Percentiles rank a stretch among this genome's conserved stretches.
phyloP scores from a whole-genome alignment of 2,329 filamentous ascomycete genomes.

The Acrodontium crateriforme region DNA sequence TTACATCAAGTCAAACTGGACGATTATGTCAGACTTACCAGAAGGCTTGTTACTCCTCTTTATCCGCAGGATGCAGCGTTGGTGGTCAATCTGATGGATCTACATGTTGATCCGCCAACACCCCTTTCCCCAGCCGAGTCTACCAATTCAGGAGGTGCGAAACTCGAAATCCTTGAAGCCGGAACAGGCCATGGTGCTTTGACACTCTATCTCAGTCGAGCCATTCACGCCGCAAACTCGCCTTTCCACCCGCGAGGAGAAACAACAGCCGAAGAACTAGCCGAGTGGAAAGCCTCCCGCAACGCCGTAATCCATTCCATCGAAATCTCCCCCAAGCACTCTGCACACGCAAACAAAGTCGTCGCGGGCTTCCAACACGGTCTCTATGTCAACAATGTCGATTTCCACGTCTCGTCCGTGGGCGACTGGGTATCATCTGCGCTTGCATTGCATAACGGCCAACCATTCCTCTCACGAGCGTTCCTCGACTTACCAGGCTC shows the following conservation, averaged over 20 bases:
- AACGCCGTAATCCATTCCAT: conserved; percentile 62
- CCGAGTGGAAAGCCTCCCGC: conserved; percentile 33
- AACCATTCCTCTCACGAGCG: conserved; percentile 56
- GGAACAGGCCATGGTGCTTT: conserved; percentile 75
- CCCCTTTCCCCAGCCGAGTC: conserved; percentile 1
- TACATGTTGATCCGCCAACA: conserved; percentile 42
- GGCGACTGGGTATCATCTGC: conserved; percentile 48
- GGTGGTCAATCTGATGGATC: conserved; percentile 63
- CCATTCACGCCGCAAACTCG: conserved; percentile 60
- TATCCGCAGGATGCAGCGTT: conserved; percentile 63
- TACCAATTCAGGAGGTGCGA: conserved; percentile 19
- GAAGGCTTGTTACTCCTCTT: conserved; percentile 61
- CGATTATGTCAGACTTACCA: conserved; percentile 56
- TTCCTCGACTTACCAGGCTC: conserved; percentile 61
- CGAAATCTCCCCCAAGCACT: conserved; percentile 50
- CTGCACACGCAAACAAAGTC: conserved; percentile 48
- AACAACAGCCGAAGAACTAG: conserved; percentile 9
- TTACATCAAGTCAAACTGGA: conserved; percentile 54
- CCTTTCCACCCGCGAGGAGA: conserved; percentile 22
- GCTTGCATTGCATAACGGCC: conserved; percentile 24
- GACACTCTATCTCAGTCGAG: conserved; percentile 60
- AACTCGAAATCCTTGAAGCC: conserved; percentile 66
- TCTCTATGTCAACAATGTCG: conserved; percentile 54
- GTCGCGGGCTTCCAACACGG: conserved; percentile 55
- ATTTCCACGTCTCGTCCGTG: conserved; percentile 59